These are phyloP conservation scores for Calonectria naviculata DNA, from an alignment of 2,329 filamentous ascomycete genomes.

Conservation along the genomic window DNA sequence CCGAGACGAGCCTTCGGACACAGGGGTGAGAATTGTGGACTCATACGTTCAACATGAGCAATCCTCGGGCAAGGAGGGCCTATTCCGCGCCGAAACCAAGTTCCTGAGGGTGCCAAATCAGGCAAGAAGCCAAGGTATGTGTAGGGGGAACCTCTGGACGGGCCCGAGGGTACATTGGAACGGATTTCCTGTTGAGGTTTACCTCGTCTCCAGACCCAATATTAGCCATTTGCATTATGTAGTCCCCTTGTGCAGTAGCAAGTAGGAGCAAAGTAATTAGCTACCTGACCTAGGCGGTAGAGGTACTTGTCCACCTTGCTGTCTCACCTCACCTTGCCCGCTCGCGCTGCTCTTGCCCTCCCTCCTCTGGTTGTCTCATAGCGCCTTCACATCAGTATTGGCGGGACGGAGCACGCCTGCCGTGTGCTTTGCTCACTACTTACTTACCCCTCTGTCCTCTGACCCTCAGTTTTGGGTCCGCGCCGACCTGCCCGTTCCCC, in stretches of 20 bases:
- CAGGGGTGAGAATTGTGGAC: conserved; percentile 4
- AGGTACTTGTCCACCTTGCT: conserved; percentile 14
- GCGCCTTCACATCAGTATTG: conserved; percentile 7
- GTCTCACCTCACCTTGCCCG: conserved; percentile 3
- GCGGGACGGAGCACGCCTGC: conserved; percentile 12
- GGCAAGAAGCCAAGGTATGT: conserved; percentile 8
- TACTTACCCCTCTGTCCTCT: conserved; percentile 9
- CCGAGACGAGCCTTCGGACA: conserved; percentile 11
- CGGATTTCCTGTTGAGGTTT: conserved; percentile 21
- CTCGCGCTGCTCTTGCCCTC: neutral
- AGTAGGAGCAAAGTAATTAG: conserved; percentile 10
- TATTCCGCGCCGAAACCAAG: neutral
- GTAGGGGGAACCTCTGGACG: conserved; percentile 6
- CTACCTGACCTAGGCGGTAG: neutral
- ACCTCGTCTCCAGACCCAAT: conserved; percentile 16
- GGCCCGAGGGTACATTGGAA: conserved; percentile 13
- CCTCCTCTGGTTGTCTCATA: conserved; percentile 11
- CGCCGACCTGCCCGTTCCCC: conserved; percentile 16
- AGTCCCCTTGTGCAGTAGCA: conserved; percentile 1
- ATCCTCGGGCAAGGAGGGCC: conserved; percentile 5
- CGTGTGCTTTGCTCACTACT: neutral
- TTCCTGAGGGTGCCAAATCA: conserved; percentile 8
- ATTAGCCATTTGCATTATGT: conserved; percentile 19
- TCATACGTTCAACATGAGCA: neutral
- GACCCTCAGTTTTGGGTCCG: conserved; percentile 20